These are phyloP conservation scores for Dendryphion nanum DNA, from an alignment of 2,329 filamentous ascomycete genomes.

Conservation along the genomic window DNA sequence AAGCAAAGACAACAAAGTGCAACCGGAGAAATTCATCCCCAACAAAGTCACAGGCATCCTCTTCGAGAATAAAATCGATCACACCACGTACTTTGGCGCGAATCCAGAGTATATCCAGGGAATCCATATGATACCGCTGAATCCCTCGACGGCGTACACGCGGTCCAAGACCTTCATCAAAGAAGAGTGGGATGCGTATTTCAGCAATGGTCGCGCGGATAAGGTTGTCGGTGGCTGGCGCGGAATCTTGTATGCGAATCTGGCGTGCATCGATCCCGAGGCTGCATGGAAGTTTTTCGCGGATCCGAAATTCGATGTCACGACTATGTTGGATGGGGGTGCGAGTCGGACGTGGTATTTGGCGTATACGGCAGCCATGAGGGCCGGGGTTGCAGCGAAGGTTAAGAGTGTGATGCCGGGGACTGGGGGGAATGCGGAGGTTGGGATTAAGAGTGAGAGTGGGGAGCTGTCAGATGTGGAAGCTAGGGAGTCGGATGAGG, in stretches of 20 bases:
- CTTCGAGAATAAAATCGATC: slow-evolving; percentile 96
- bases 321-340: slow-evolving; percentile 76
- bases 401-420: neutral
- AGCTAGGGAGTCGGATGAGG: neutral
- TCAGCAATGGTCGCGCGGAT: slow-evolving; percentile 66
- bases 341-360: slow-evolving; percentile 52
- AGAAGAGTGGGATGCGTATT: slow-evolving; percentile 69
- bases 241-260: slow-evolving; percentile 79
- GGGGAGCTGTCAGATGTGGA: neutral
- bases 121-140: slow-evolving; percentile 82
- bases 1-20: slow-evolving; percentile 65
- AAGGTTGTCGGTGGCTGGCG: slow-evolving; percentile 75
- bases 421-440: neutral
- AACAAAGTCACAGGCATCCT: slow-evolving; percentile 75
- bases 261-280: slow-evolving; percentile 72
- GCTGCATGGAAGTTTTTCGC: slow-evolving; percentile 75
- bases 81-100: slow-evolving; percentile 81
- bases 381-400: neutral
- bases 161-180: slow-evolving; percentile 70
- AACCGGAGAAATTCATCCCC: slow-evolving; percentile 73
- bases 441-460: neutral
- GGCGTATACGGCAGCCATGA: slow-evolving; percentile 33
- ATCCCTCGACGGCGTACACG: slow-evolving; percentile 68
- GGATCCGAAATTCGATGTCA: slow-evolving; percentile 62
- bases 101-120: slow-evolving; percentile 66